Evolutionary conservation across 805 yeast species (phyloP).

Genomic region (Pichia manshurica): DNA sequence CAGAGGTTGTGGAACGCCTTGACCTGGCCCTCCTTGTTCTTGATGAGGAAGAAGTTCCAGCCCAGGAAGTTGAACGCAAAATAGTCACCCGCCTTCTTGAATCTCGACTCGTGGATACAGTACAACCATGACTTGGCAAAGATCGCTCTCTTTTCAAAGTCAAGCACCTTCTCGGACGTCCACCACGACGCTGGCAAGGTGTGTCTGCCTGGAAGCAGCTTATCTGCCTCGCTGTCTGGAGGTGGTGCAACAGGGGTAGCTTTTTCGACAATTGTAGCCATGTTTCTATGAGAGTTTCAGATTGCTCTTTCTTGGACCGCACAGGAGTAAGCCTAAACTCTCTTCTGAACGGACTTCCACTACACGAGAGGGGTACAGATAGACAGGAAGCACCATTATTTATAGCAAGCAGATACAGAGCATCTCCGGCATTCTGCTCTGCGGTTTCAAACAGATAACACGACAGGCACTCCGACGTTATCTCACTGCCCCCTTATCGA

Average conservation of each 20-base stretch:
- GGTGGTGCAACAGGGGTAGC: conserved; percentile 27
- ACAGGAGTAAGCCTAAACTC: too few species aligned
- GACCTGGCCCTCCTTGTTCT: conserved; percentile 45
- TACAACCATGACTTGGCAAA: conserved; percentile 54
- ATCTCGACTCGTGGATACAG: conserved; percentile 47
- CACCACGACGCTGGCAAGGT: conserved; percentile 65
- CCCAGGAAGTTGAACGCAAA: conserved; percentile 46
- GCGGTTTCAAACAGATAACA: too few species aligned
- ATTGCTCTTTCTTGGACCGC: too few species aligned
- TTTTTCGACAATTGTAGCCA: conserved; percentile 16
- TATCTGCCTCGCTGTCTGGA: conserved; percentile 25
- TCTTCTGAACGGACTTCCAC: too few species aligned
- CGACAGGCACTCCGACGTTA: too few species aligned
- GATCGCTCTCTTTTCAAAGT: conserved; percentile 52
- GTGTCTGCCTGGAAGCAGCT: conserved; percentile 37
- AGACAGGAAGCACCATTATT: neutral
- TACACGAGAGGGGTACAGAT: too few species aligned
- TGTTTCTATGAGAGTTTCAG: neutral
- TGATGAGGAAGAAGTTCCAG: conserved; percentile 49
- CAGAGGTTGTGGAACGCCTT: conserved; percentile 62
- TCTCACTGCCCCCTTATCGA: too few species aligned
- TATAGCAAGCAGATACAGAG: too few species aligned
- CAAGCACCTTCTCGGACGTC: conserved; percentile 53
- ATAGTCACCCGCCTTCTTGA: conserved; percentile 54
- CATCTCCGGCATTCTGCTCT: too few species aligned